These are phyloP conservation scores for Zanthoxylum bungeanum DNA, from an alignment of 345 rosid genomes.

Conservation along the genomic window DNA sequence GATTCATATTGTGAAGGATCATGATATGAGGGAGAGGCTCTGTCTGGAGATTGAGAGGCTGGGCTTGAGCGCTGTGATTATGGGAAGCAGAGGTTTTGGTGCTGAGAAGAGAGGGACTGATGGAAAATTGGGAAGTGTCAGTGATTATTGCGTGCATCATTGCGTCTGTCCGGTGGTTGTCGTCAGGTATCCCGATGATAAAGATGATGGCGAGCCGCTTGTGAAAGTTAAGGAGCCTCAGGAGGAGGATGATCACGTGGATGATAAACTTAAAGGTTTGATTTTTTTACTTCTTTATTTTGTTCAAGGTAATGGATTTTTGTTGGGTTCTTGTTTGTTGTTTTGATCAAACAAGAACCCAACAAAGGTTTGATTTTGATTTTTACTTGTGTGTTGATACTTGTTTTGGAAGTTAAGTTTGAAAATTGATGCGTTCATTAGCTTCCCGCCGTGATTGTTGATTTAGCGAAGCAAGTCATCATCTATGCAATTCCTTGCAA, in stretches of 20 bases:
- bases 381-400: too few species aligned
- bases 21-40: conserved; percentile 94
- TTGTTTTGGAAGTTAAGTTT: too few species aligned
- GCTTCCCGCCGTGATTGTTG: too few species aligned
- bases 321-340: not conserved
- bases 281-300: not conserved
- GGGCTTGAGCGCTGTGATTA: conserved; percentile 68
- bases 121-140: conserved; percentile 84
- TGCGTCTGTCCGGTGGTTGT: conserved; percentile 90
- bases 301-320: not conserved
- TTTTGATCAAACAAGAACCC: too few species aligned
- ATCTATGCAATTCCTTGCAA: too few species aligned
- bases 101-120: conserved; percentile 76
- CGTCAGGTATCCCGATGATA: conserved; percentile 72
- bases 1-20: conserved; percentile 92
- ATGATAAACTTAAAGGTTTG: conserved; percentile 42
- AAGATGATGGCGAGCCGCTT: conserved; percentile 40
- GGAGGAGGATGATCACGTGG: conserved; percentile 19
- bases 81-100: conserved; percentile 91
- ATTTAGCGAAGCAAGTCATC: too few species aligned
- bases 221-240: conserved; percentile 33
- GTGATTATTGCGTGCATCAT: conserved; percentile 91
- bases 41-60: conserved; percentile 86
- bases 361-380: too few species aligned
- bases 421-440: too few species aligned